Conservation (phyloP, 805 yeast species). For the Teunomyces kruisii region DNA sequence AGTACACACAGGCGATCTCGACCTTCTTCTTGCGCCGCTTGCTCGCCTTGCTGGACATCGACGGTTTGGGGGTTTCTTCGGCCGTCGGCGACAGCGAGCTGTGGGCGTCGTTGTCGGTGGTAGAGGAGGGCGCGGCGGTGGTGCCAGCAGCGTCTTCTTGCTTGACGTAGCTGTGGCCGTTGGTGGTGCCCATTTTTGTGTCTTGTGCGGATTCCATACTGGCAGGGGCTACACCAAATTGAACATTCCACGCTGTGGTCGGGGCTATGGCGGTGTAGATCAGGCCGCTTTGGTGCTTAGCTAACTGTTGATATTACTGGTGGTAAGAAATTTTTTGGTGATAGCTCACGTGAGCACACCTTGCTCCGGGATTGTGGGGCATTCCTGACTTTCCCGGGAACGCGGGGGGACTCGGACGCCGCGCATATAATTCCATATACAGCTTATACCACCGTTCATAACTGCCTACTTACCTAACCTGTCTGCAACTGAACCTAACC, state of each 20-base stretch:
- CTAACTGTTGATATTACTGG: background rate
- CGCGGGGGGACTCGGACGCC: background rate
- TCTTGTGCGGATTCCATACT: background rate
- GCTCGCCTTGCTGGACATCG: background rate
- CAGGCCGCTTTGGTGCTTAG: background rate
- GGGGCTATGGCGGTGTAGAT: background rate
- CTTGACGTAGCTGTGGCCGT: background rate
- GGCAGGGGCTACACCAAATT: background rate
- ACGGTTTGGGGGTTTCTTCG: constrained; percentile 3
- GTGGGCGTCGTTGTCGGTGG: background rate
- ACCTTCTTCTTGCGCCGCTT: constrained; percentile 50
- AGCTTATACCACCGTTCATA: too few species aligned
- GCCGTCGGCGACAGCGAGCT: background rate
- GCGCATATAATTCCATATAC: too few species aligned
- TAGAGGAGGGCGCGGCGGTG: background rate
- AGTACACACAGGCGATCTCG: constrained; percentile 79
- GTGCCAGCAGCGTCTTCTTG: background rate
- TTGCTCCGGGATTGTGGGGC: background rate
- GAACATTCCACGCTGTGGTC: constrained; percentile 2
- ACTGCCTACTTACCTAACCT: too few species aligned
- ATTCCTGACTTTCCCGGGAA: constrained; percentile 1
- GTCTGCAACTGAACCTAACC: too few species aligned
- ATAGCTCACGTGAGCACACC: constrained; percentile 1
- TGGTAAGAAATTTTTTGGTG: constrained; percentile 3
- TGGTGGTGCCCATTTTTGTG: background rate